Evolutionary conservation across 148 eudicot genomes (phyloP).

Genomic region (Tetragonia tetragonoides): DNA sequence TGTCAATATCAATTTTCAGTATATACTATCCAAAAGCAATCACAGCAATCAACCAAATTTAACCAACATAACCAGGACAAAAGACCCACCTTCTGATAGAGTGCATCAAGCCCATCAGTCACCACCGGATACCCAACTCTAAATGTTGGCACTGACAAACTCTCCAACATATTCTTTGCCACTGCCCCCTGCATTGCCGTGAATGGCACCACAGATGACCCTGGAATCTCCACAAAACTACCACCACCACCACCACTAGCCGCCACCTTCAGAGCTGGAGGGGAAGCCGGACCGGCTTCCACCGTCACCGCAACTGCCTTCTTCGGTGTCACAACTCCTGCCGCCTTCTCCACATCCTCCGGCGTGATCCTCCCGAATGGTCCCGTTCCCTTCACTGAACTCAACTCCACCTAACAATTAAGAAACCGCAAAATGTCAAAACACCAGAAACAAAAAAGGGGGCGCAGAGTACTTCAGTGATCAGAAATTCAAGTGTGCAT

Average conservation of each 20-base stretch:
- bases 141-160: slow-evolving; percentile 71
- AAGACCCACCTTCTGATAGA: slow-evolving; percentile 64
- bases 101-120: slow-evolving; percentile 80
- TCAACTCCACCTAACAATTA: slow-evolving; percentile 59
- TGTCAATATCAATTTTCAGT: not conserved
- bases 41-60: not conserved
- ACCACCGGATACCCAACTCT: slow-evolving; percentile 75
- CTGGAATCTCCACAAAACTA: slow-evolving; percentile 58
- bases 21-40: not conserved
- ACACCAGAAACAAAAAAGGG: too few relatives aligned
- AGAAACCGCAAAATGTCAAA: too few relatives aligned
- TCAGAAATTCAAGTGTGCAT: too few relatives aligned
- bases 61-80: not conserved
- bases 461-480: too few relatives aligned
- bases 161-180: slow-evolving; percentile 84
- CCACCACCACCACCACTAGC: slow-evolving; percentile 18
- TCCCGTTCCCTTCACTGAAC: slow-evolving; percentile 60
- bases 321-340: slow-evolving; percentile 61
- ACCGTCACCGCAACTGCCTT: slow-evolving; percentile 23
- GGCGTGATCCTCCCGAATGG: slow-evolving; percentile 84
- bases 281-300: not conserved
- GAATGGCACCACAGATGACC: slow-evolving; percentile 79
- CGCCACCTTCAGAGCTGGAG: slow-evolving; percentile 27
- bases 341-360: slow-evolving; percentile 85
- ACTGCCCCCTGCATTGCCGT: slow-evolving; percentile 81